Evolutionary conservation across 2,329 filamentous ascomycete species (phyloP).

Genomic region (Colletotrichum horii): DNA sequence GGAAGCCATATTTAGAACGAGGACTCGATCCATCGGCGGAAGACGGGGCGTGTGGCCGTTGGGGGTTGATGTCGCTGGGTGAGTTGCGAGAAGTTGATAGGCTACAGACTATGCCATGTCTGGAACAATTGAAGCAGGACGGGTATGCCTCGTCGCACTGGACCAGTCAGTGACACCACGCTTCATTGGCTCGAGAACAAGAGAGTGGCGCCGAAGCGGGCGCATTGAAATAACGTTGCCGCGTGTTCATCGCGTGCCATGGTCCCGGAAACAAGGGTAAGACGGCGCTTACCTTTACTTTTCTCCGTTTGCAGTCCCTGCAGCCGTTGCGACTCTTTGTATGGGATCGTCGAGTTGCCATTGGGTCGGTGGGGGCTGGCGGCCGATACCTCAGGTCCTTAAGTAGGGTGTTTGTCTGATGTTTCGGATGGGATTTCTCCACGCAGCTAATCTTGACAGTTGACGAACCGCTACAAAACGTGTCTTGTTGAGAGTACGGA

Average conservation of each 20-base stretch:
- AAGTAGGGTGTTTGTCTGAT: background rate
- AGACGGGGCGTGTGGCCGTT: background rate
- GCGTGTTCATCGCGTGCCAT: background rate
- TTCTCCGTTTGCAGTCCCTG: conserved; percentile 35
- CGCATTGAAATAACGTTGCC: background rate
- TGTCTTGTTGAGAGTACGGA: background rate
- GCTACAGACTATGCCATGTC: conserved; percentile 32
- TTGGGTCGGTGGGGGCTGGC: background rate
- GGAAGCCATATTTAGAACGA: background rate
- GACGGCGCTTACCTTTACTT: conserved; percentile 33
- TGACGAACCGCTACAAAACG: background rate
- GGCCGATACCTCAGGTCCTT: background rate
- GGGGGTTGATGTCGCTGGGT: background rate
- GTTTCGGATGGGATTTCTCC: background rate
- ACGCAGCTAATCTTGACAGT: background rate
- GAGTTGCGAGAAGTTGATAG: conserved; percentile 10
- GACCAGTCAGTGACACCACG: background rate
- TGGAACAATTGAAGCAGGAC: conserved; percentile 33
- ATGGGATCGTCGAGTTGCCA: conserved; percentile 29
- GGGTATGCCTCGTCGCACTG: conserved; percentile 31
- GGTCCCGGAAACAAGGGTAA: background rate
- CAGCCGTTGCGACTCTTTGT: conserved; percentile 39
- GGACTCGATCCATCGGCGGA: background rate
- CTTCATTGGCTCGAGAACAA: background rate
- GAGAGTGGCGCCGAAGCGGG: background rate